Percentiles rank a stretch among this genome's conserved stretches.
Evolutionary conservation across 2,329 filamentous ascomycete genomes (phyloP).

Genomic region (Penicillium sp.): DNA sequence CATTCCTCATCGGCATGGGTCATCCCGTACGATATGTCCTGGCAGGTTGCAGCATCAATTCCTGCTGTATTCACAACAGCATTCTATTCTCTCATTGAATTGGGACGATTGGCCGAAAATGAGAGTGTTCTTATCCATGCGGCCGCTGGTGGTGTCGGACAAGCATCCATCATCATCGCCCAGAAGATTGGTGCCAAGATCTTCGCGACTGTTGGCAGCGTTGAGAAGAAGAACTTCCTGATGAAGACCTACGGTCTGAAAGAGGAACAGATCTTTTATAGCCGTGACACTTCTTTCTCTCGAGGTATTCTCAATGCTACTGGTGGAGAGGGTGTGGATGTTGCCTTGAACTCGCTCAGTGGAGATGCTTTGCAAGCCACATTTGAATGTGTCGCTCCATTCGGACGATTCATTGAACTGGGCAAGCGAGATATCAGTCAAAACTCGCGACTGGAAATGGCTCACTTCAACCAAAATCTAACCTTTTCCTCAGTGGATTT

Average conservation of each 20-base stretch:
- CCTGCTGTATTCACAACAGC: constrained; percentile 28
- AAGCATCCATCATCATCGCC: constrained; percentile 26
- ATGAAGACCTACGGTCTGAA: constrained; percentile 16
- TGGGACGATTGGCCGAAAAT: constrained; percentile 20
- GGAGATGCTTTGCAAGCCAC: constrained; percentile 29
- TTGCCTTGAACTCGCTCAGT: constrained; percentile 29
- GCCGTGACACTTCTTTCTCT: constrained; percentile 20
- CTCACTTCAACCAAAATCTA: constrained; percentile 45
- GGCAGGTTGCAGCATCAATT: constrained; percentile 29
- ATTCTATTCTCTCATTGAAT: constrained; percentile 26
- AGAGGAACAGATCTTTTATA: constrained; percentile 19
- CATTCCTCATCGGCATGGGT: constrained; percentile 29
- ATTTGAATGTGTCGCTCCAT: constrained; percentile 29
- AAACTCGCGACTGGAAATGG: constrained; percentile 47
- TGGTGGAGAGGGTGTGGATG: constrained; percentile 27
- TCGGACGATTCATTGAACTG: constrained; percentile 36
- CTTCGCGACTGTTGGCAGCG: constrained; percentile 24
- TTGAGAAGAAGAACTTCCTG: constrained; percentile 23
- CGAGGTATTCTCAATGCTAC: constrained; percentile 29
- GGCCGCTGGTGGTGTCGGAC: constrained; percentile 26
- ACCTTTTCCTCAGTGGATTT: constrained; percentile 48
- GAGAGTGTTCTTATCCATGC: constrained; percentile 28
- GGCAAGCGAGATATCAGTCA: constrained; percentile 35
- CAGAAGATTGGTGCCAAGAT: constrained; percentile 24
- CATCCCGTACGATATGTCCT: constrained; percentile 32